Evolutionary conservation across 768 basidiomycete species (phyloP).

Genomic region (Lyophyllum decastes): DNA sequence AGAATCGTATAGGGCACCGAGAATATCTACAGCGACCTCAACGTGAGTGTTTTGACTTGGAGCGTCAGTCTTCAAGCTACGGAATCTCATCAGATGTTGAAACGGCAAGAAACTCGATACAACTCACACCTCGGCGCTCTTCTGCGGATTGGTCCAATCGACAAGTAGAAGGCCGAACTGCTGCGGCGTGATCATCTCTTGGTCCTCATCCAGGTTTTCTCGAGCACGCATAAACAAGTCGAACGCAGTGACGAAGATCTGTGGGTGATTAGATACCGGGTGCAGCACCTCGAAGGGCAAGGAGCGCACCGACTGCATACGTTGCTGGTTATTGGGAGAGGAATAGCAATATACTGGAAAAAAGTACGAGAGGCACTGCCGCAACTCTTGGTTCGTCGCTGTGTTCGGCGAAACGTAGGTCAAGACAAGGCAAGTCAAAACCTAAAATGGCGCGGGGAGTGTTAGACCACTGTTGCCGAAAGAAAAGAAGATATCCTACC

Average conservation of each 20-base stretch:
- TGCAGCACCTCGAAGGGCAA: neutral
- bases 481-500: conserved; percentile 38
- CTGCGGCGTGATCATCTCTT: conserved; percentile 70
- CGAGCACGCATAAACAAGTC: conserved; percentile 58
- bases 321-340: conserved; percentile 73
- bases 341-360: conserved; percentile 95
- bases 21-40: conserved; percentile 58
- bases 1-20: conserved; percentile 47
- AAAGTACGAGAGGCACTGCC: conserved; percentile 95
- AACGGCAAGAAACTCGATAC: neutral
- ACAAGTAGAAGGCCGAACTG: conserved; percentile 80
- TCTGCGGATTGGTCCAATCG: conserved; percentile 88
- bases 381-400: conserved; percentile 76
- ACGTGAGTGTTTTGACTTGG: conserved; percentile 44
- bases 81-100: neutral
- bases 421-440: conserved; percentile 41
- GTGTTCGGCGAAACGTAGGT: conserved; percentile 89
- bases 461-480: neutral
- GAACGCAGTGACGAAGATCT: conserved; percentile 77
- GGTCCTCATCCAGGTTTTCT: conserved; percentile 67
- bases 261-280: neutral
- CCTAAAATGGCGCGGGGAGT: conserved; percentile 22
- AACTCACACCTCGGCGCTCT: conserved; percentile 50
- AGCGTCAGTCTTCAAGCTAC: conserved; percentile 13
- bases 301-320: conserved; percentile 48